Percentiles rank a stretch among this genome's conserved stretches.
phyloP scores from a whole-genome alignment of 352 stramenopile species.

The Phytophthora pluvialis region DNA sequence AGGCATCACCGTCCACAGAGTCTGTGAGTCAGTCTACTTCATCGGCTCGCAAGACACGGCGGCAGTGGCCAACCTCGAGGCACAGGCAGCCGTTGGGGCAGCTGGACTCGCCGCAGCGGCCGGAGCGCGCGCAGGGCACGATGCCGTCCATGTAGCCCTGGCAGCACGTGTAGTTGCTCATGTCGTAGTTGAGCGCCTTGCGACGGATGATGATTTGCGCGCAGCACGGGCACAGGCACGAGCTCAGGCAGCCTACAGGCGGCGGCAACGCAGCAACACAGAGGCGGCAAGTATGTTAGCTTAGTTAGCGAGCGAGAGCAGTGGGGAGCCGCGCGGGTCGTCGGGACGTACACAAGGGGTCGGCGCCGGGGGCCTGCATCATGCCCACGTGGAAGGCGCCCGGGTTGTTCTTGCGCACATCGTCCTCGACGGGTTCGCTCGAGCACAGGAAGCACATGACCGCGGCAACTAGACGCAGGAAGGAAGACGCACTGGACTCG shows the following conservation, averaged over 20 bases:
- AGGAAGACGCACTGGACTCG: conserved; percentile 1
- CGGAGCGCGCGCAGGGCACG: conserved; percentile 87
- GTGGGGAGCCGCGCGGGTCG: background rate
- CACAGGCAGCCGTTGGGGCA: conserved; percentile 93
- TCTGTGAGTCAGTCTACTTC: background rate
- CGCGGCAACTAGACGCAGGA: background rate
- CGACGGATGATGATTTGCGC: conserved; percentile 91
- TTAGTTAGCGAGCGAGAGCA: conserved; percentile 7
- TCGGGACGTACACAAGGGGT: conserved; percentile 79
- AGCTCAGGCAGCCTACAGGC: conserved; percentile 59
- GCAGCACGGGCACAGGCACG: conserved; percentile 89
- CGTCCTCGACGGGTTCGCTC: conserved; percentile 65
- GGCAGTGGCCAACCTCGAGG: conserved; percentile 68
- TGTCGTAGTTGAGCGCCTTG: conserved; percentile 92
- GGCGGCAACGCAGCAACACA: background rate
- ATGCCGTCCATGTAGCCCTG: conserved; percentile 93
- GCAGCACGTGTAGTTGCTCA: conserved; percentile 94
- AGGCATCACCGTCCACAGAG: background rate
- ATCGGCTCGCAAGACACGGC: too few species aligned
- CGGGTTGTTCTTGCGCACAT: conserved; percentile 73
- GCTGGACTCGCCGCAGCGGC: conserved; percentile 82
- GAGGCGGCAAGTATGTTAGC: background rate
- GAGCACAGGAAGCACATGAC: conserved; percentile 78
- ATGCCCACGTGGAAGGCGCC: conserved; percentile 88
- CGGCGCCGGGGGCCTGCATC: conserved; percentile 84